Evolutionary conservation across 2,329 filamentous ascomycete species (phyloP).

Genomic region (Beauveria sp.): DNA sequence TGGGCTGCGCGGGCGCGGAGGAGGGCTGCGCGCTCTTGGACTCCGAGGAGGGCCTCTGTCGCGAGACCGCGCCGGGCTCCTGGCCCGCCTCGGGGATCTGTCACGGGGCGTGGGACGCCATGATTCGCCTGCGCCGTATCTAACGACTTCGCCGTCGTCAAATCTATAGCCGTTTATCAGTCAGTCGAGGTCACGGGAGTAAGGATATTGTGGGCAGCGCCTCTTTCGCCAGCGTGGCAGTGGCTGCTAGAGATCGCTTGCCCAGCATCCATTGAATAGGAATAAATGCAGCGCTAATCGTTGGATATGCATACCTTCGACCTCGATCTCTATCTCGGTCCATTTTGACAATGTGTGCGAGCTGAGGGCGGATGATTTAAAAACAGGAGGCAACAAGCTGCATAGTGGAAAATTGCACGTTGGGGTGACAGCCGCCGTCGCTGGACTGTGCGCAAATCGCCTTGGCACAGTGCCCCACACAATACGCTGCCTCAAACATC

Average conservation of each 20-base stretch:
- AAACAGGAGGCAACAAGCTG: not conserved
- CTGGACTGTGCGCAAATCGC: not conserved
- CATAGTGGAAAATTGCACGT: not conserved
- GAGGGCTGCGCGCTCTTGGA: slow-evolving; percentile 31
- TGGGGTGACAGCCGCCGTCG: not conserved
- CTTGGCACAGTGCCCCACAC: not conserved
- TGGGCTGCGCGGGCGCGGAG: slow-evolving; percentile 12
- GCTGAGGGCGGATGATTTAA: not conserved
- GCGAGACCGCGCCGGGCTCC: slow-evolving; percentile 24
- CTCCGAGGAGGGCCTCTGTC: slow-evolving; percentile 23
- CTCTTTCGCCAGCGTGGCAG: not conserved
- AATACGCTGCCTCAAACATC: not conserved
- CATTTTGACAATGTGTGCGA: not conserved
- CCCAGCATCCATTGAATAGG: not conserved
- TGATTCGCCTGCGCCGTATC: slow-evolving; percentile 54
- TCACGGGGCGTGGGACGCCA: slow-evolving; percentile 49
- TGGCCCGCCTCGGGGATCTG: slow-evolving; percentile 22
- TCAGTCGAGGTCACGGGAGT: not conserved
- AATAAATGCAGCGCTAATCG: not conserved
- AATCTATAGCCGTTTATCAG: slow-evolving; percentile 31
- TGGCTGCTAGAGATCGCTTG: not conserved
- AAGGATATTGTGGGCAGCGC: not conserved
- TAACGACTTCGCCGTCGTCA: slow-evolving; percentile 54
- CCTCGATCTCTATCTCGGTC: slow-evolving; percentile 15
- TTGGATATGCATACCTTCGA: slow-evolving; percentile 11